phyloP scores from a whole-genome alignment of 495 filamentous ascomycete genomes.

The Cladorrhinum samala region DNA sequence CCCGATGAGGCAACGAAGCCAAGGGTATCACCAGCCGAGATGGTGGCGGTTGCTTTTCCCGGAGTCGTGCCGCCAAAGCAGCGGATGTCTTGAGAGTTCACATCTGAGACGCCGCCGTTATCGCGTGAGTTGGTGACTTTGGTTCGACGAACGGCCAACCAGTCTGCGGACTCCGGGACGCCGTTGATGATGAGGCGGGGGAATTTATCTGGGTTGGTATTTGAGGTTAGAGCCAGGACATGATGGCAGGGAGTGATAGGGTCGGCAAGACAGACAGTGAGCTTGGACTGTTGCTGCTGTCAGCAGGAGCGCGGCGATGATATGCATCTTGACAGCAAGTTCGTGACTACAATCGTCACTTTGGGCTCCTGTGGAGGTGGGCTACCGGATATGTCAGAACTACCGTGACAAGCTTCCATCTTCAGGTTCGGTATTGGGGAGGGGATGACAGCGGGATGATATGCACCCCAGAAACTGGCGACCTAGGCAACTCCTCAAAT shows the following conservation, averaged over 20 bases:
- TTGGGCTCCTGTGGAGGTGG: neutral
- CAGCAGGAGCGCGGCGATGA: neutral
- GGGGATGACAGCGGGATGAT: neutral
- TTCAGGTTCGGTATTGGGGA: too few relatives aligned
- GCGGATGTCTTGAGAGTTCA: constrained; percentile 36
- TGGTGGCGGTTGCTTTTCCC: constrained; percentile 26
- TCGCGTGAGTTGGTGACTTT: constrained; percentile 39
- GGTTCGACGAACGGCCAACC: constrained; percentile 40
- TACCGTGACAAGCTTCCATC: too few relatives aligned
- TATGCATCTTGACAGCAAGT: neutral
- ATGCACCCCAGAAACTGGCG: neutral
- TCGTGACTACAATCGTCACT: neutral
- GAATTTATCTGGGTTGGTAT: constrained; percentile 27
- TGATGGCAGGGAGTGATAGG: neutral
- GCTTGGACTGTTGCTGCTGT: constrained; percentile 2
- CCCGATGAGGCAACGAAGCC: constrained; percentile 37
- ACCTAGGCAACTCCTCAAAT: neutral
- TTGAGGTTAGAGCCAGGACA: neutral
- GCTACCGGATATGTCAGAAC: too few relatives aligned
- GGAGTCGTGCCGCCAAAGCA: constrained; percentile 34
- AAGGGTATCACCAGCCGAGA: constrained; percentile 33
- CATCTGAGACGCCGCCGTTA: constrained; percentile 35
- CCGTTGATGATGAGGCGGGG: constrained; percentile 33
- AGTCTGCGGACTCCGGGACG: constrained; percentile 28
- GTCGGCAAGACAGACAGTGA: neutral